These are phyloP conservation scores for Barnettozyma sucrosica DNA, from an alignment of 805 yeast species.

Conservation along the genomic window DNA sequence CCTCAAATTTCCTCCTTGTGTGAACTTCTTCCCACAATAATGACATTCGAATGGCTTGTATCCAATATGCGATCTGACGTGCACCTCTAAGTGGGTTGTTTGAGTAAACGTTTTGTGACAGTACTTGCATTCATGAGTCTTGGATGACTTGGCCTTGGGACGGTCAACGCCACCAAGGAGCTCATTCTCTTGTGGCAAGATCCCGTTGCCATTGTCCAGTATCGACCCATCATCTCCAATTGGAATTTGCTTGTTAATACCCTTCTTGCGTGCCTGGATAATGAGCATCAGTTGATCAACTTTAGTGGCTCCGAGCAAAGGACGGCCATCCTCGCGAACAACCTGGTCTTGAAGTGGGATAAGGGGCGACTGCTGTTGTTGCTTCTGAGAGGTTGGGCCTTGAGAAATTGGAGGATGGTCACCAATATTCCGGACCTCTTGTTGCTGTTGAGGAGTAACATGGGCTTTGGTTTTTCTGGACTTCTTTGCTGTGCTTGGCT, in stretches of 20 bases:
- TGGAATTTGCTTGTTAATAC: conserved; percentile 56
- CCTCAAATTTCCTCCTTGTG: conserved; percentile 85
- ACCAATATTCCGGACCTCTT: neutral
- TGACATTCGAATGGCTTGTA: conserved; percentile 77
- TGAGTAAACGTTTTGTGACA: conserved; percentile 82
- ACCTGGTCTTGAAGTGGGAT: conserved; percentile 29
- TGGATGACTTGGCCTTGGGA: conserved; percentile 39
- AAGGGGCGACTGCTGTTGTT: neutral
- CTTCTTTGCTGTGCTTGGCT: conserved; percentile 7
- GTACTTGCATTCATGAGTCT: conserved; percentile 65
- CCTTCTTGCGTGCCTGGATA: conserved; percentile 81
- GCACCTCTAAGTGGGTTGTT: conserved; percentile 88
- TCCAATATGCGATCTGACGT: conserved; percentile 82
- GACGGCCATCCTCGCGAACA: conserved; percentile 56
- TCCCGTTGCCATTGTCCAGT: conserved; percentile 44
- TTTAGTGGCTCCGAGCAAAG: conserved; percentile 77
- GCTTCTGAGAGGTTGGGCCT: neutral
- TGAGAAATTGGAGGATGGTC: neutral
- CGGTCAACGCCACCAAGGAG: conserved; percentile 79
- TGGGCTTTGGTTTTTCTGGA: conserved; percentile 8
- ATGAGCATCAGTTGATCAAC: conserved; percentile 89
- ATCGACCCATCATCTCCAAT: conserved; percentile 68
- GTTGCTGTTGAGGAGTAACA: conserved; percentile 2
- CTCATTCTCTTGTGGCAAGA: conserved; percentile 53
- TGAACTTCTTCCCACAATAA: conserved; percentile 73